Conservation (phyloP, 1,139 yeast genomes). For the Yamadazyma buinensis region DNA sequence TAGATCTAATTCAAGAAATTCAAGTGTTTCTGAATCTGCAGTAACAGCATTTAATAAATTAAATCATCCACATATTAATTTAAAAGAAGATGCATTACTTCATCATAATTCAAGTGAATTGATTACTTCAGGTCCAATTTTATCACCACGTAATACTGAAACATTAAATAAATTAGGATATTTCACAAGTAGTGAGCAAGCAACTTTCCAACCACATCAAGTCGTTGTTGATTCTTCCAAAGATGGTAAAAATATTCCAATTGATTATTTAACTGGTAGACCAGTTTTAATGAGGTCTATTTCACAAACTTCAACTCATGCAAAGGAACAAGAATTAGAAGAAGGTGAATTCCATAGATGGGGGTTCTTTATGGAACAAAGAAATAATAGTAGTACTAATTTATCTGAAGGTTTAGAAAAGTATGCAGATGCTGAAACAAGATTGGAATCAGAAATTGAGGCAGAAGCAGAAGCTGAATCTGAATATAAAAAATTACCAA, state of each 20-base stretch:
- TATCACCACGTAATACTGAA: conserved; percentile 39
- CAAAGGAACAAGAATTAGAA: conserved; percentile 77
- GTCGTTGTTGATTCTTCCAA: conserved; percentile 61
- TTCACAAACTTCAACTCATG: conserved; percentile 64
- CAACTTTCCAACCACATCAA: conserved; percentile 55
- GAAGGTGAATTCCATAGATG: conserved; percentile 89
- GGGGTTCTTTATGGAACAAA: conserved; percentile 71
- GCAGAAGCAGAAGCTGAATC: too few species aligned
- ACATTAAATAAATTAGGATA: conserved; percentile 21
- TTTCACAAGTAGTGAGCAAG: conserved; percentile 21
- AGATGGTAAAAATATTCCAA: conserved; percentile 51
- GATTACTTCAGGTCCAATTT: conserved; percentile 52
- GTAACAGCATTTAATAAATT: conserved; percentile 1
- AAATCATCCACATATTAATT: conserved; percentile 9
- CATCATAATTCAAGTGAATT: conserved; percentile 51
- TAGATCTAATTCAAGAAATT: background rate
- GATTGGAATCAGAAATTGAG: too few species aligned
- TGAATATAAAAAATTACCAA: conserved; percentile 25
- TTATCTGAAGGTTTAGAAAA: conserved; percentile 3
- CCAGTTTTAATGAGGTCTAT: conserved; percentile 63
- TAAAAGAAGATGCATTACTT: conserved; percentile 22
- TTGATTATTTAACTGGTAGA: conserved; percentile 68
- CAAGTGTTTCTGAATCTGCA: background rate
- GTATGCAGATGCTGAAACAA: too few species aligned
- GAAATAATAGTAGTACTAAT: conserved; percentile 19